Evolutionary conservation across 1,139 yeast species (phyloP).

Genomic region (Wickerhamomyces sp.): DNA sequence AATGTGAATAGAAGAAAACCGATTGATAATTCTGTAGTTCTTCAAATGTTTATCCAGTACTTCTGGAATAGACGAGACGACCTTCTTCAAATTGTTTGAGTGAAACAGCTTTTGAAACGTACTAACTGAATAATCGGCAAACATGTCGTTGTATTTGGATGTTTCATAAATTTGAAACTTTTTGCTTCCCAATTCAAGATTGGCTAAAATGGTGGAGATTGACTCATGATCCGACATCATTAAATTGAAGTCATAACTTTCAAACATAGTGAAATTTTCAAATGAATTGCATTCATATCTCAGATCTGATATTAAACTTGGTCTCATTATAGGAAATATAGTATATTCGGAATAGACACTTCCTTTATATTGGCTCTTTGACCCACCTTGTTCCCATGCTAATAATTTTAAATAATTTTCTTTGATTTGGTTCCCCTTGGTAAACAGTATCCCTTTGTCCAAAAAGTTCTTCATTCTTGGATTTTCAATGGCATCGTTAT

Average conservation of each 20-base stretch:
- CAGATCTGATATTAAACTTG: slow-evolving; percentile 2
- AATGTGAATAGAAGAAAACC: slow-evolving; percentile 8
- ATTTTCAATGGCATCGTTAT: slow-evolving; percentile 15
- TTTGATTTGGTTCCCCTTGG: slow-evolving; percentile 11
- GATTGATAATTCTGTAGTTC: slow-evolving; percentile 6
- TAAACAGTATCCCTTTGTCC: slow-evolving; percentile 4
- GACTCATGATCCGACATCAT: slow-evolving; percentile 7
- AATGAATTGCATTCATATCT: slow-evolving; percentile 1
- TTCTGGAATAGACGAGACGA: slow-evolving; percentile 11
- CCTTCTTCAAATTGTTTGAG: slow-evolving; percentile 11
- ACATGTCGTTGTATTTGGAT: slow-evolving; percentile 5
- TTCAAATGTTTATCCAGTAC: slow-evolving; percentile 13
- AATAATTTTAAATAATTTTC: slow-evolving; percentile 17
- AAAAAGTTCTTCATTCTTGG: slow-evolving; percentile 7
- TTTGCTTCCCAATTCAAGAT: slow-evolving; percentile 6
- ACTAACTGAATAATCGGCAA: slow-evolving; percentile 16
- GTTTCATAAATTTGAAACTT: slow-evolving; percentile 11
- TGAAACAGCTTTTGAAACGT: slow-evolving; percentile 13
- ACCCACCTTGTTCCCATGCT: slow-evolving; percentile 13
- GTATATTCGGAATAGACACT: slow-evolving; percentile 15
- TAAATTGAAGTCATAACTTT: slow-evolving; percentile 13
- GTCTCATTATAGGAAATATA: slow-evolving; percentile 10
- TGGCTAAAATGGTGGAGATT: slow-evolving; percentile 6
- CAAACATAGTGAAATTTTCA: slow-evolving; percentile 8
- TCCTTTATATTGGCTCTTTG: not conserved